Evolutionary conservation across 2,329 filamentous ascomycete species (phyloP).

Genomic region (Alternaria sp.): DNA sequence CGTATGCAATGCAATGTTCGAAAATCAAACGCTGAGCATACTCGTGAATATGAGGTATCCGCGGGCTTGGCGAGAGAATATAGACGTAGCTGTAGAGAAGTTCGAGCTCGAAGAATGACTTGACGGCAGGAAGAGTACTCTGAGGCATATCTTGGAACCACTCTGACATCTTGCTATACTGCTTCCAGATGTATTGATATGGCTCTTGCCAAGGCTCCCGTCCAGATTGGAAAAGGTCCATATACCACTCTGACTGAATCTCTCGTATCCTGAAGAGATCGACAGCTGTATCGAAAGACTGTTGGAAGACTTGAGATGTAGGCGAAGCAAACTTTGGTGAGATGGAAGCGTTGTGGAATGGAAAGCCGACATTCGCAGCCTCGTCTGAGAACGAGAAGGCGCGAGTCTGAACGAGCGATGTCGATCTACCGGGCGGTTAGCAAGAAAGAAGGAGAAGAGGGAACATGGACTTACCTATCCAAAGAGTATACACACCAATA

Average conservation of each 20-base stretch:
- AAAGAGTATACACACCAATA: conserved; percentile 92
- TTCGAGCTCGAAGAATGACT: conserved; percentile 85
- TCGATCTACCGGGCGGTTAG: conserved; percentile 64
- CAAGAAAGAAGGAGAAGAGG: background rate
- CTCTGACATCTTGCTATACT: conserved; percentile 76
- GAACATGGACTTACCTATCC: conserved; percentile 68
- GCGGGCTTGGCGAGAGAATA: conserved; percentile 80
- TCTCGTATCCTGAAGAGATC: conserved; percentile 84
- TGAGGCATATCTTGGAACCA: conserved; percentile 83
- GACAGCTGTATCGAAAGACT: conserved; percentile 73
- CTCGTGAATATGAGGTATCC: conserved; percentile 75
- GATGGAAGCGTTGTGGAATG: conserved; percentile 56
- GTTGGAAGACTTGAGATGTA: conserved; percentile 62
- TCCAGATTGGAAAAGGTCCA: conserved; percentile 83
- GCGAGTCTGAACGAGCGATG: conserved; percentile 85
- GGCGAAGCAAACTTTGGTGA: conserved; percentile 55
- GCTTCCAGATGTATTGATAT: conserved; percentile 76
- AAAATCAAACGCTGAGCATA: conserved; percentile 85
- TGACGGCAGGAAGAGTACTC: conserved; percentile 69
- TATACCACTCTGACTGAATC: conserved; percentile 88
- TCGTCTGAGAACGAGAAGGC: conserved; percentile 95
- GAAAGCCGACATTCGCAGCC: conserved; percentile 81
- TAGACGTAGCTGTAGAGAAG: conserved; percentile 91
- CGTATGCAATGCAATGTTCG: conserved; percentile 84
- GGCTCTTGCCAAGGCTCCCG: conserved; percentile 73